Conservation (phyloP, 768 basidiomycete genomes). For the Chalciporus piperatus region DNA sequence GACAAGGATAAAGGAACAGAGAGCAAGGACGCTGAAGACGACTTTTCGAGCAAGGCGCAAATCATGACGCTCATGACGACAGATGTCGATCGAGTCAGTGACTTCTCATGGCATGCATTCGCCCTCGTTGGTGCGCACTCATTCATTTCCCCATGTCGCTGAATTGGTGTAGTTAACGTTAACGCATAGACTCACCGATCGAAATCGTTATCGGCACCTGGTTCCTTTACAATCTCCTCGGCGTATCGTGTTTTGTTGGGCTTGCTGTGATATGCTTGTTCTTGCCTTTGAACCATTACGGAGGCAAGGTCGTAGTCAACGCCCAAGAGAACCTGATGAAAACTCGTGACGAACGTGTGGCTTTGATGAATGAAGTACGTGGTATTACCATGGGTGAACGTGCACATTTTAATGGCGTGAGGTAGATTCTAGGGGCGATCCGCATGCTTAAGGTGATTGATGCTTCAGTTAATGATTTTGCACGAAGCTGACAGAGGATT, state of each 20-base stretch:
- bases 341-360: slow-evolving; percentile 84
- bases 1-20: slow-evolving; percentile 16
- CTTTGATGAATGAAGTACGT: slow-evolving; percentile 82
- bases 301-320: slow-evolving; percentile 72
- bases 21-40: slow-evolving; percentile 40
- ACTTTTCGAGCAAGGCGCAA: slow-evolving; percentile 68
- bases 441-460: slow-evolving; percentile 74
- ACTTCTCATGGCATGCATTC: slow-evolving; percentile 79
- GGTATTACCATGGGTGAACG: background rate
- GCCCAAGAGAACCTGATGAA: slow-evolving; percentile 91
- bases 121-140: slow-evolving; percentile 58
- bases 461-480: background rate
- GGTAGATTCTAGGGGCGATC: slow-evolving; percentile 75
- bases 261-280: slow-evolving; percentile 71
- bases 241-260: slow-evolving; percentile 75
- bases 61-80: slow-evolving; percentile 97
- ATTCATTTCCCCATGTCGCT: background rate
- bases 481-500: slow-evolving; percentile 2
- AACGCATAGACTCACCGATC: slow-evolving; percentile 62
- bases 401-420: background rate
- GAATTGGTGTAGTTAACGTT: background rate
- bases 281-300: slow-evolving; percentile 79
- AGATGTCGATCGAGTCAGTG: slow-evolving; percentile 86
- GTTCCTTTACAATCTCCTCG: slow-evolving; percentile 77
- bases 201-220: slow-evolving; percentile 72